phyloP scores from a whole-genome alignment of 1,284 basidiomycete species.

The Naganishia sp. region DNA sequence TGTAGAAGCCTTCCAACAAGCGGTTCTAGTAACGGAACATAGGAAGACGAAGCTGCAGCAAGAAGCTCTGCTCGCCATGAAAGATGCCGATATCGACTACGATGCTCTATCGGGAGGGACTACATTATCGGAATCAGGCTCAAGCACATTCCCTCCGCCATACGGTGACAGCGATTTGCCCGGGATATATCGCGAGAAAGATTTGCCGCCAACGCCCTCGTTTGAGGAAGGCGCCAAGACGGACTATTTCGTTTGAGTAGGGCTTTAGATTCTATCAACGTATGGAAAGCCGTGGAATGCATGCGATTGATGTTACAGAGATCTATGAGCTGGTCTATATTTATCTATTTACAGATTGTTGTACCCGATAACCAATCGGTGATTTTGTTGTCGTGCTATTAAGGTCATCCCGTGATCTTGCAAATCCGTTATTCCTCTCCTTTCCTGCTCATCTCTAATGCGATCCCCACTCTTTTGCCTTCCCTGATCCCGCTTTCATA shows the following conservation, averaged over 20 bases:
- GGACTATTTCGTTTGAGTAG: too few relatives aligned
- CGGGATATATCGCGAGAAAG: background rate
- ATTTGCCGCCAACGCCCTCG: too few relatives aligned
- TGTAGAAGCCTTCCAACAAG: constrained; percentile 10
- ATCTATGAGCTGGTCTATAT: too few relatives aligned
- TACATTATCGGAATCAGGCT: too few relatives aligned
- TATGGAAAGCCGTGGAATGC: too few relatives aligned
- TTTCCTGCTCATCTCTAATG: constrained; percentile 31
- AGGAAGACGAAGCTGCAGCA: constrained; percentile 22
- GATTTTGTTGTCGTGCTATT: background rate
- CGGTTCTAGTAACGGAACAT: constrained; percentile 8
- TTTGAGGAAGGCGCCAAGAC: too few relatives aligned
- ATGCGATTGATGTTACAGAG: too few relatives aligned
- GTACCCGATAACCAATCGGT: background rate
- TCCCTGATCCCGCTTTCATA: constrained; percentile 39
- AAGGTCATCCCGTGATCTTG: background rate
- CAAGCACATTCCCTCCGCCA: background rate
- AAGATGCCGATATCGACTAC: background rate
- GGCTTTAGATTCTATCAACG: too few relatives aligned
- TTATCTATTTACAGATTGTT: background rate
- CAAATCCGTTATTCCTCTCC: constrained; percentile 9
- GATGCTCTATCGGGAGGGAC: too few relatives aligned
- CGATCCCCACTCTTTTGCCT: constrained; percentile 35
- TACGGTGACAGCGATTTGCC: constrained; percentile 1
- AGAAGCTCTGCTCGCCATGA: background rate